Evolutionary conservation across 2,329 filamentous ascomycete species (phyloP).

Genomic region (Paracoccidioides lutzii): DNA sequence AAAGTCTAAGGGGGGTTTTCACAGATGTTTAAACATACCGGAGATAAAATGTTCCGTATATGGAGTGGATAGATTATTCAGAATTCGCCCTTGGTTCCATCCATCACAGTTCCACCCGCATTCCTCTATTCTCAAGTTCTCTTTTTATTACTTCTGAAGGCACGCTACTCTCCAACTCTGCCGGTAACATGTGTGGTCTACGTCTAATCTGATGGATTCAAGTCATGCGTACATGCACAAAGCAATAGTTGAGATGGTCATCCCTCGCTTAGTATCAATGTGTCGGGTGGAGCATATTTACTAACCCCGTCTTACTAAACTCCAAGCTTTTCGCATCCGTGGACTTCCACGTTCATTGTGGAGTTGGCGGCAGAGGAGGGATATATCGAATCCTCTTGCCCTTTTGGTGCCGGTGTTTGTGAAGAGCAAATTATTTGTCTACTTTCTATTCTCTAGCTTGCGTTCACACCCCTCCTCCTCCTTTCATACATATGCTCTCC

Average conservation of each 20-base stretch:
- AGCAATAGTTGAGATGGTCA: neutral
- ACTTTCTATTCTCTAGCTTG: neutral
- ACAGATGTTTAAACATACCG: neutral
- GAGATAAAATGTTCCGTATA: neutral
- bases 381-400: conserved; percentile 1
- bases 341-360: neutral
- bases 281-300: neutral
- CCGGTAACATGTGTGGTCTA: conserved; percentile 1
- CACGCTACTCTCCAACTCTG: neutral
- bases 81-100: too few relatives aligned
- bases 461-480: too few relatives aligned
- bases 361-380: neutral
- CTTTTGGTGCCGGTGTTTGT: neutral
- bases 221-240: neutral
- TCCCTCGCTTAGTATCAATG: conserved; percentile 1
- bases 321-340: neutral
- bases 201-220: neutral
- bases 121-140: neutral
- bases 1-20: neutral
- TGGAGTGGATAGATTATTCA: neutral
- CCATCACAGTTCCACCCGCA: neutral
- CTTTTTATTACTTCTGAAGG: neutral
- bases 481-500: neutral
- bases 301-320: neutral
- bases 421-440: neutral